Conservation (phyloP, 2,329 filamentous ascomycete species). For the Aspergillus amoenus region DNA sequence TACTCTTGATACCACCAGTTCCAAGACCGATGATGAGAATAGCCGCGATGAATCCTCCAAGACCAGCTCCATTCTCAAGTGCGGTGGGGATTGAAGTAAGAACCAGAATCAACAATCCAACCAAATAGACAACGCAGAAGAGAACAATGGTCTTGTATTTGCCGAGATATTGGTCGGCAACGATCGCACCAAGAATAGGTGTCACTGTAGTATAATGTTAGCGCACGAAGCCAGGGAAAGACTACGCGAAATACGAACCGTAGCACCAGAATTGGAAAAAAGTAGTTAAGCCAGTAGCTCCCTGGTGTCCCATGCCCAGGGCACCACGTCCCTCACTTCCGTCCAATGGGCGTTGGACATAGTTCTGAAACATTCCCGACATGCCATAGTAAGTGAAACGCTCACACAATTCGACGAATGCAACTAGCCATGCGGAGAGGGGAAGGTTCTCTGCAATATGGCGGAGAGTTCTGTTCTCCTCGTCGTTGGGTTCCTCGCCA, state of each 20-base stretch:
- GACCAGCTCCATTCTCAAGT: constrained; percentile 50
- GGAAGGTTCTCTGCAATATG: constrained; percentile 58
- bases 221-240: background rate
- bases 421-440: constrained; percentile 56
- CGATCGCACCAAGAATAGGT: constrained; percentile 58
- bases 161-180: constrained; percentile 62
- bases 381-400: constrained; percentile 61
- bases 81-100: constrained; percentile 55
- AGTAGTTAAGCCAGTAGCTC: constrained; percentile 51
- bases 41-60: constrained; percentile 57
- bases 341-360: constrained; percentile 46
- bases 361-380: constrained; percentile 58
- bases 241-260: constrained; percentile 24
- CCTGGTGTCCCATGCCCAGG: constrained; percentile 44
- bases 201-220: constrained; percentile 38
- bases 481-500: constrained; percentile 54
- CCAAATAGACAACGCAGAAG: constrained; percentile 59
- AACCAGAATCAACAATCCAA: constrained; percentile 56
- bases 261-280: constrained; percentile 60
- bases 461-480: constrained; percentile 52
- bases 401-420: constrained; percentile 57
- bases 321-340: constrained; percentile 41
- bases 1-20: constrained; percentile 69
- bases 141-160: constrained; percentile 60
- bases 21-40: constrained; percentile 65